Evolutionary conservation across 768 basidiomycete species (phyloP).

Genomic region (Amanita pallidorosea): DNA sequence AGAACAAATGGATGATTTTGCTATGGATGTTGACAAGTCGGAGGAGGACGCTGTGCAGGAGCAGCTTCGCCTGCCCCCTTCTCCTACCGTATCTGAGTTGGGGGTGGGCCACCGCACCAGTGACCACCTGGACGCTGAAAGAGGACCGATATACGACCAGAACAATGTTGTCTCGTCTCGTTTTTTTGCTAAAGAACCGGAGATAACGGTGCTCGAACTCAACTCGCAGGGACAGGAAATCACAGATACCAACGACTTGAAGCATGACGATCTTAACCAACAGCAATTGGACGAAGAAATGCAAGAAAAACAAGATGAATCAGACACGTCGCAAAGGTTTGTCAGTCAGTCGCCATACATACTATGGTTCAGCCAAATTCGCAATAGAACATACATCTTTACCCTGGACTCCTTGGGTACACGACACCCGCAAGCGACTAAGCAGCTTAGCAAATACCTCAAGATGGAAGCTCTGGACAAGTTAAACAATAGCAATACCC

Average conservation of each 20-base stretch:
- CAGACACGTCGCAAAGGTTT: neutral
- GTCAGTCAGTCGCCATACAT: neutral
- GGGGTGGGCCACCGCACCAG: neutral
- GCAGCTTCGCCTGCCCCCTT: constrained; percentile 1
- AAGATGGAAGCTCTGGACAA: constrained; percentile 72
- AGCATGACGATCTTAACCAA: neutral
- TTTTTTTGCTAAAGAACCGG: neutral
- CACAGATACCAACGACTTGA: neutral
- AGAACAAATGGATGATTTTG: constrained; percentile 4
- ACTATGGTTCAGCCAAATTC: neutral
- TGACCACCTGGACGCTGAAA: neutral
- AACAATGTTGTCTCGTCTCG: neutral
- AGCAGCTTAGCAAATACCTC: constrained; percentile 57
- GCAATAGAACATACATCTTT: constrained; percentile 64
- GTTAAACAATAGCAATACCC: constrained; percentile 25
- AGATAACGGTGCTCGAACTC: neutral
- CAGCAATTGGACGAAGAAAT: neutral
- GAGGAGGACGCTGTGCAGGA: constrained; percentile 5
- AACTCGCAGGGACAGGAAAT: neutral
- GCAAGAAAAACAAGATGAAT: neutral
- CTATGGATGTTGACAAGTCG: constrained; percentile 11
- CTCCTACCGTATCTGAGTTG: constrained; percentile 1
- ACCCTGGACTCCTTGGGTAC: constrained; percentile 84
- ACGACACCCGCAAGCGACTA: constrained; percentile 56
- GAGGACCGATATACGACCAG: neutral